Conservation (phyloP, 805 yeast species). For the Ogataea haglerorum region DNA sequence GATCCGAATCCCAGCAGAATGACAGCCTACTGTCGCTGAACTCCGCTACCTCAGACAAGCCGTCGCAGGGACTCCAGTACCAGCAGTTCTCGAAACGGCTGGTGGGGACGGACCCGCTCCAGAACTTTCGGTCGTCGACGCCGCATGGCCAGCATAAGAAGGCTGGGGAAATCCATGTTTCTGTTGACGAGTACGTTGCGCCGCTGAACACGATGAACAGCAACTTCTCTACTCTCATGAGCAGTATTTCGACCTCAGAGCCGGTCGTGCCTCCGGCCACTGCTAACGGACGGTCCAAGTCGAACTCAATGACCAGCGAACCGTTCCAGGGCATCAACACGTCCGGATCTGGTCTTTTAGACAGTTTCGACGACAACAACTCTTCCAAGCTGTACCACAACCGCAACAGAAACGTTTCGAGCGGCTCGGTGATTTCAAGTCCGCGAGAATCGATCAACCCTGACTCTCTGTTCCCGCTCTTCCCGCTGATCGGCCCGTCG, state of each 20-base stretch:
- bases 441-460: slow-evolving; percentile 24
- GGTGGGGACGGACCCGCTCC: slow-evolving; percentile 33
- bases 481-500: slow-evolving; percentile 33
- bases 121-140: slow-evolving; percentile 24
- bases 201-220: slow-evolving; percentile 36
- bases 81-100: slow-evolving; percentile 25
- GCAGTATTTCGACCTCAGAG: slow-evolving; percentile 15
- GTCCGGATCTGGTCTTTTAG: slow-evolving; percentile 32
- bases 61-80: slow-evolving; percentile 8
- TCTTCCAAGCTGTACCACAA: slow-evolving; percentile 9
- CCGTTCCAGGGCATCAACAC: slow-evolving; percentile 18
- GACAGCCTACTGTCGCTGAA: slow-evolving; percentile 25
- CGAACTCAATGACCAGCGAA: slow-evolving; percentile 7
- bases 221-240: slow-evolving; percentile 30
- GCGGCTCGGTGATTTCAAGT: slow-evolving; percentile 17
- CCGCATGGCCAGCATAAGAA: slow-evolving; percentile 18
- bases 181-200: slow-evolving; percentile 36
- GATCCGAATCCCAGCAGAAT: slow-evolving; percentile 12
- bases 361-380: slow-evolving; percentile 25
- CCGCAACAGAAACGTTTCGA: slow-evolving; percentile 14
- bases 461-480: slow-evolving; percentile 32
- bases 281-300: background rate
- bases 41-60: slow-evolving; percentile 16
- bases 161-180: slow-evolving; percentile 32
- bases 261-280: background rate